A percentile compares a stretch with the other conserved stretches of the same genome.
Conservation (phyloP, 2,329 filamentous ascomycete genomes). For the Penicillium expansum region DNA sequence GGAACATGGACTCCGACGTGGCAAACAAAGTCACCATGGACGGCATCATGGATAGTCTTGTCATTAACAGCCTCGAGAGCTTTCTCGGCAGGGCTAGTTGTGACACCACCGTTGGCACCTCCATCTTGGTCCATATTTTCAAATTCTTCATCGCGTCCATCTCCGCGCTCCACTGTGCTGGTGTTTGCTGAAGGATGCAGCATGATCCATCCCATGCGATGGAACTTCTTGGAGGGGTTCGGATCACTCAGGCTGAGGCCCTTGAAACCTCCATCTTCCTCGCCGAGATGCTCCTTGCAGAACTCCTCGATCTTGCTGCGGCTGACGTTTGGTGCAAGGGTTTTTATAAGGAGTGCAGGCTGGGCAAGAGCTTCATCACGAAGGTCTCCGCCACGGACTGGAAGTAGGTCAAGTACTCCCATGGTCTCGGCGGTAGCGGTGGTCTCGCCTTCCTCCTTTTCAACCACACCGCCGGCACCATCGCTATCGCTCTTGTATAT, state of each 20-base stretch:
- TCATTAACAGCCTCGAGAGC: slow-evolving; percentile 93
- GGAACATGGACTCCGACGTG: slow-evolving; percentile 96
- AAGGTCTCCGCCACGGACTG: slow-evolving; percentile 77
- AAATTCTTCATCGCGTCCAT: slow-evolving; percentile 66
- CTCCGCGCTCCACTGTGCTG: slow-evolving; percentile 66
- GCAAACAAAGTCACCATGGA: slow-evolving; percentile 92
- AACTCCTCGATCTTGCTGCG: slow-evolving; percentile 90
- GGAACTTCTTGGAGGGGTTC: slow-evolving; percentile 94
- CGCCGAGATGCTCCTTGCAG: slow-evolving; percentile 89
- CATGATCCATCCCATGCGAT: slow-evolving; percentile 98
- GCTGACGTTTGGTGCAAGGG: slow-evolving; percentile 92
- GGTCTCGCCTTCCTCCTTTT: slow-evolving; percentile 94
- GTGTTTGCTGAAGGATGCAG: slow-evolving; percentile 74
- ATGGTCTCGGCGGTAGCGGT: slow-evolving; percentile 88
- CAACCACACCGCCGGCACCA: slow-evolving; percentile 75
- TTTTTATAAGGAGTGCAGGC: slow-evolving; percentile 95
- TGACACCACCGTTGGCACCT: slow-evolving; percentile 32
- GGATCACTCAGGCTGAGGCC: slow-evolving; percentile 96
- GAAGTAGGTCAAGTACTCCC: slow-evolving; percentile 85
- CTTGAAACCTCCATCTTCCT: slow-evolving; percentile 87
- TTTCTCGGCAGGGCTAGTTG: slow-evolving; percentile 66
- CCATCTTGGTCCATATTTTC: slow-evolving; percentile 50
- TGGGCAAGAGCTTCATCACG: slow-evolving; percentile 84
- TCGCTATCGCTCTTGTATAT: slow-evolving; percentile 92
- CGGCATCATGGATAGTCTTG: slow-evolving; percentile 93